phyloP scores from a whole-genome alignment of 345 rosid genomes.

The Pistacia integerrima region DNA sequence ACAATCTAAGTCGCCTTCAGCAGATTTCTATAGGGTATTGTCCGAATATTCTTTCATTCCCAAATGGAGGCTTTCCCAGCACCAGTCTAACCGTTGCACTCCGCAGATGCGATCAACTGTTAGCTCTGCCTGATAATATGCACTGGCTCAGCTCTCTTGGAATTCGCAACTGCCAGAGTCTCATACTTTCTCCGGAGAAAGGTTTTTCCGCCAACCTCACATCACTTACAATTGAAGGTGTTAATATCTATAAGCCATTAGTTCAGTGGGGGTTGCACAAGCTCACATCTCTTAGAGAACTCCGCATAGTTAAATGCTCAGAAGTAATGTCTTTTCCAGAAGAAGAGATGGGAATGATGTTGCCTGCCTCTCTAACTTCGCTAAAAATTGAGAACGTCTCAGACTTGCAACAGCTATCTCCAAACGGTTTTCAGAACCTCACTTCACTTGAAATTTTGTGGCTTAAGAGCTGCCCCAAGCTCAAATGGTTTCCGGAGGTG shows the following conservation, averaged over 20 bases:
- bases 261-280: too few species aligned
- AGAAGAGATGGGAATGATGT: not conserved
- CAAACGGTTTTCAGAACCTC: conserved; percentile 8
- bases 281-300: too few species aligned
- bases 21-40: not conserved
- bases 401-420: not conserved
- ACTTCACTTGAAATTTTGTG: not conserved
- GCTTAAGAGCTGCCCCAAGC: not conserved
- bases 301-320: not conserved
- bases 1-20: not conserved
- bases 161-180: too few species aligned
- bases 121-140: not conserved
- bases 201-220: too few species aligned
- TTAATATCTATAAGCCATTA: too few species aligned
- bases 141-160: not conserved
- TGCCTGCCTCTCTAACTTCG: conserved; percentile 13
- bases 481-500: not conserved
- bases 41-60: not conserved
- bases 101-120: not conserved
- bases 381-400: conserved; percentile 18
- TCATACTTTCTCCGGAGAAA: too few species aligned
- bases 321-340: conserved; percentile 20
- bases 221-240: too few species aligned
- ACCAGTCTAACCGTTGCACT: not conserved
- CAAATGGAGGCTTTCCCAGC: not conserved